phyloP scores from a whole-genome alignment of 2,329 filamentous ascomycete species.

The Emydomyces testavorans region DNA sequence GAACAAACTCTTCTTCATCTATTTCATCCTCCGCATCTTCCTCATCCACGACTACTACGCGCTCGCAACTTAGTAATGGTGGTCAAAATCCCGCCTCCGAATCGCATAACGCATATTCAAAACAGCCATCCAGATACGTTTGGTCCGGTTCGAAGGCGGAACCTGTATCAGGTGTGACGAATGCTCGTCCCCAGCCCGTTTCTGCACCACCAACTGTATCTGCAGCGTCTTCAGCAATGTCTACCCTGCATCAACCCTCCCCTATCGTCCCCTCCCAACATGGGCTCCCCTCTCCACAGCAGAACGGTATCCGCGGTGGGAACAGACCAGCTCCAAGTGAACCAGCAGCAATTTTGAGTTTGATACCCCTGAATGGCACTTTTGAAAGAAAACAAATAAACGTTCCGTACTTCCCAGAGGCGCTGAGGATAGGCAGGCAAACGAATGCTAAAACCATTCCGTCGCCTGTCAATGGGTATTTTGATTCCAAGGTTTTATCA shows the following conservation, averaged over 20 bases:
- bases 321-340: conserved; percentile 40
- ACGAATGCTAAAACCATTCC: conserved; percentile 95
- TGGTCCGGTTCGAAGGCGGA: conserved; percentile 58
- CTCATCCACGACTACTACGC: conserved; percentile 34
- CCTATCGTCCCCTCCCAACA: conserved; percentile 58
- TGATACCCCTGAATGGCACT: conserved; percentile 85
- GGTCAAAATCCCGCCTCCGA: conserved; percentile 29
- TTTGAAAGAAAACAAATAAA: conserved; percentile 96
- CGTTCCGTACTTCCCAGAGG: conserved; percentile 89
- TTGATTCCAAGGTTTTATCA: conserved; percentile 95
- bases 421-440: conserved; percentile 83
- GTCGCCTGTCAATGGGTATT: conserved; percentile 83
- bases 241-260: conserved; percentile 51
- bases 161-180: conserved; percentile 51
- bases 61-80: conserved; percentile 29
- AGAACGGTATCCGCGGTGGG: conserved; percentile 44
- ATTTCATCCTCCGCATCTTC: conserved; percentile 54
- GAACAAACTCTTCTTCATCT: conserved; percentile 84
- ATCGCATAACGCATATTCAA: conserved; percentile 31
- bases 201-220: conserved; percentile 47
- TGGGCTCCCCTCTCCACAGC: conserved; percentile 50
- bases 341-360: conserved; percentile 66
- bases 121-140: conserved; percentile 42
- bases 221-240: conserved; percentile 51
- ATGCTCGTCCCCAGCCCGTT: conserved; percentile 50